Conservation (phyloP, 108 stramenopile species). For the Cylindrotheca fusiformis region DNA sequence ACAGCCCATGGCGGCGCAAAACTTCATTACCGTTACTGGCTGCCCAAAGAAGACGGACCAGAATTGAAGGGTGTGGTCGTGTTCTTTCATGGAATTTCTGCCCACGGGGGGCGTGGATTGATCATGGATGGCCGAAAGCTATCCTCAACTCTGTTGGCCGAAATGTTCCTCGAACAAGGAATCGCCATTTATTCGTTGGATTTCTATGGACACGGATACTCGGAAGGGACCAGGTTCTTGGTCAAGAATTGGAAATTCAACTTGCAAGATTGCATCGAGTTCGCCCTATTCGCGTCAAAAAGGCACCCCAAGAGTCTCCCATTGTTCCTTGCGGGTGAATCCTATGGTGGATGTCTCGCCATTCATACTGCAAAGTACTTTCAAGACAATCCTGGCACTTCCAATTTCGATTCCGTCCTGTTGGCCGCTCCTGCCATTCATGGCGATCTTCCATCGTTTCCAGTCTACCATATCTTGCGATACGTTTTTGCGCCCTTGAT, state of each 20-base stretch:
- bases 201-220: constrained; percentile 49
- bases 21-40: constrained; percentile 42
- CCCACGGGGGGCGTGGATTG: constrained; percentile 1
- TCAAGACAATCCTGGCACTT: constrained; percentile 39
- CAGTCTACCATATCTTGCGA: constrained; percentile 38
- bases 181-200: constrained; percentile 31
- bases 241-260: constrained; percentile 40
- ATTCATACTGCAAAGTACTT: constrained; percentile 30
- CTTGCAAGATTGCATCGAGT: constrained; percentile 33
- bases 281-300: constrained; percentile 26
- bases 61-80: constrained; percentile 37
- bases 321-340: constrained; percentile 45
- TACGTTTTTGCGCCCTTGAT: constrained; percentile 40
- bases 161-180: constrained; percentile 12
- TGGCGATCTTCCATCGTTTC: constrained; percentile 48
- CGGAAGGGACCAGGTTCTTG: constrained; percentile 45
- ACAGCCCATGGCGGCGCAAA: not conserved
- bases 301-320: constrained; percentile 27
- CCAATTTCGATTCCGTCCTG: constrained; percentile 31
- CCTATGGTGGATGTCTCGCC: constrained; percentile 44
- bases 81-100: constrained; percentile 34
- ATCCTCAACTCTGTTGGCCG: constrained; percentile 7
- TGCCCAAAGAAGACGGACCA: constrained; percentile 23
- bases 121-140: constrained; percentile 9
- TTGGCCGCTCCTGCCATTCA: constrained; percentile 44